Base-by-base conservation (phyloP, 371 early-diverging fungal genomes). In the Blakeslea trispora region DNA sequence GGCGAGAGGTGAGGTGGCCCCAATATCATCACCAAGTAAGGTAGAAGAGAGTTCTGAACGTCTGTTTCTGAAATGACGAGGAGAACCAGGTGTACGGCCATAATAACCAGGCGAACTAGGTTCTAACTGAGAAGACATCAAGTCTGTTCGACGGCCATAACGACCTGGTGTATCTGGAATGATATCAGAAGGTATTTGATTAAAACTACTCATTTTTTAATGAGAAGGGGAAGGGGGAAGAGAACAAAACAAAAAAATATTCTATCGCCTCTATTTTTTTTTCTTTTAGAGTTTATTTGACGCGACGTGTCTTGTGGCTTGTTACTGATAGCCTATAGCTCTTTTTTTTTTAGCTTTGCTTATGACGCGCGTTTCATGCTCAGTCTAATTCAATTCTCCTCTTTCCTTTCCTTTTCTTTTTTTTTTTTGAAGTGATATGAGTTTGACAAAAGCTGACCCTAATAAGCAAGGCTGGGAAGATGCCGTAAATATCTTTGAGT, bases 381-480 rank as follows among this genome's bases (percentile, higher is more conserved):
- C 28, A 28, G 28, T 28, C 7, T 7, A 28, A 5, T 40, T 22
- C 17, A 13, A 34, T 34, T 31, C 31, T 17, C 34, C 6, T 43
- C 15, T 34, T 48, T 49, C 47, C 18, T 41, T 42, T 28, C 1
- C 17, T n/a, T 51, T 35, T 53, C 14, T 19, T 41, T 8, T 60
- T 22, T 21, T 53, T 43, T 23, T 39, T 15, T 55, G n/a, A 35
- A 28, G n/a, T 6, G 49, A 45, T 18, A 82, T 82, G 81, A 81
- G 81, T 48, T 72, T 74, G 59, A 79, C 73, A 40, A 86, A 86
- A 61, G 78, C 84, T 15, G 87, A 88, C 70, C 81, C 82, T 32
- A 88, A 84, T 64, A 88, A 88, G 59, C 84, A 84, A 67, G 80
- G 83, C 31, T 88, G 87, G 87, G 89, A 88, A 66, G 84, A 84